Base-by-base conservation (phyloP, 1,284 basidiomycete genomes). In the Puccinia novopanici region DNA sequence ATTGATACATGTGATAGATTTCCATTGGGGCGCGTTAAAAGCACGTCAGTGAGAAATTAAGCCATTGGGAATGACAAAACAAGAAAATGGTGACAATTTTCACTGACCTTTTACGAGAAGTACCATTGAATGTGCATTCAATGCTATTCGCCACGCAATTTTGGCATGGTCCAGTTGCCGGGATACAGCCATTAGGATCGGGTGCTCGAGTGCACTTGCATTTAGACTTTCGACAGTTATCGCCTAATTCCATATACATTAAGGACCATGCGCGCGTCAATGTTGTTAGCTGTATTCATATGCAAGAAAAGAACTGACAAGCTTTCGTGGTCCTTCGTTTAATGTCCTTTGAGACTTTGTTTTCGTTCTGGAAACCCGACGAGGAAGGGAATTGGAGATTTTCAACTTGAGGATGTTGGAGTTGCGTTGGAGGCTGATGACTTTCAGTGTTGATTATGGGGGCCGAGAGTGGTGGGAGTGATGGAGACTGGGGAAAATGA, bases 201-300 rank as follows among this genome's bases (percentile, higher is more conserved):
- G 61, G 61, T 34, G 75, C 50, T 5, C 75, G 75, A 48, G 75
- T 76, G 48, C 75, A 76, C 63, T 76, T 76, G 50, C 75, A 76
- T 50, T 76, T 76, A 19, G 75, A 76, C 30, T 76, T 76, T 8
- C 75, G 57, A 63, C 75, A 76, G 61, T 67, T 76, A 40, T 76
- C 75, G 34, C 75, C 75, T n/a, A n/a, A n/a, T 76, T n/a, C 27
- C 10, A 59, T 42, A n/a, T n/a, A 6, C 3, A 17, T 13, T 34
- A 50, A 61, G 19, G 13, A 24, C 19, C 0, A 52, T 9, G 19
- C 22, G 37, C 1, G 19, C 22, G 37, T 50, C 24, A 30, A 12
- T 52, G 15, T 72, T 42, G 61, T 65, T 37, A 9, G 42, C 17
- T 65, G 8, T 17, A 30, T 37, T 8, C 22, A 54, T 68, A 72